Evolutionary conservation across 176 grass and related monocot genomes (phyloP).

Genomic region (Chloris gayana): DNA sequence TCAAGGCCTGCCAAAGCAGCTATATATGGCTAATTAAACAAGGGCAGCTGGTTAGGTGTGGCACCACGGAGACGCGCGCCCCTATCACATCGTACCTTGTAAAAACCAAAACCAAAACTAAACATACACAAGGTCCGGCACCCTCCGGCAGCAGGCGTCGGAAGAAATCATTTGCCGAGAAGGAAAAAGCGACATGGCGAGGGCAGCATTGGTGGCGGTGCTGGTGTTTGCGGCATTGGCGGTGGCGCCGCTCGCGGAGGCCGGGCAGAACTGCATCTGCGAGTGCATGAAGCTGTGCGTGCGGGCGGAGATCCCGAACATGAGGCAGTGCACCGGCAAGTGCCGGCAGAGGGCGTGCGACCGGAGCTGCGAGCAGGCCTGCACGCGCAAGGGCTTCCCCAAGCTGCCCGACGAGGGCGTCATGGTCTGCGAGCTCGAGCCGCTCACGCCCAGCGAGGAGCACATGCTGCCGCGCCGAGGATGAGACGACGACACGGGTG

Average conservation of each 20-base stretch:
- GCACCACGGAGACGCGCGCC: not conserved
- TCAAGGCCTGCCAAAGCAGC: conserved; percentile 9
- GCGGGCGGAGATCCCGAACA: conserved; percentile 24
- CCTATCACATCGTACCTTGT: not conserved
- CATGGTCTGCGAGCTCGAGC: conserved; percentile 33
- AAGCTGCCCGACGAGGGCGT: conserved; percentile 34
- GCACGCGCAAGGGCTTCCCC: conserved; percentile 39
- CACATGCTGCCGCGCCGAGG: conserved; percentile 5
- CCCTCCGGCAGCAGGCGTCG: not conserved
- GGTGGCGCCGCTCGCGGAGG: conserved; percentile 32
- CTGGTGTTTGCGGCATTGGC: not conserved
- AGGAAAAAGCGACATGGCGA: not conserved
- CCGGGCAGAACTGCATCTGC: conserved; percentile 59
- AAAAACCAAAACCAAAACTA: not conserved
- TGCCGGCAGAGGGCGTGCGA: conserved; percentile 41
- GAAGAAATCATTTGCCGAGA: not conserved
- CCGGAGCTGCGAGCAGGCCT: conserved; percentile 42
- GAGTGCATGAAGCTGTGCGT: conserved; percentile 58
- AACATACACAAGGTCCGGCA: not conserved
- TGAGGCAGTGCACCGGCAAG: conserved; percentile 31
- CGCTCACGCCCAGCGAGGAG: conserved; percentile 42
- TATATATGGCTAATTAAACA: conserved; percentile 1
- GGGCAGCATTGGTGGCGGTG: not conserved
- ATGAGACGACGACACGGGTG: too few relatives aligned
- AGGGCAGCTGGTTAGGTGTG: not conserved